Evolutionary conservation across 2,329 filamentous ascomycete species (phyloP), one percentile per base, ranked within the genome.

Genomic region (Colletotrichum sp.): DNA sequence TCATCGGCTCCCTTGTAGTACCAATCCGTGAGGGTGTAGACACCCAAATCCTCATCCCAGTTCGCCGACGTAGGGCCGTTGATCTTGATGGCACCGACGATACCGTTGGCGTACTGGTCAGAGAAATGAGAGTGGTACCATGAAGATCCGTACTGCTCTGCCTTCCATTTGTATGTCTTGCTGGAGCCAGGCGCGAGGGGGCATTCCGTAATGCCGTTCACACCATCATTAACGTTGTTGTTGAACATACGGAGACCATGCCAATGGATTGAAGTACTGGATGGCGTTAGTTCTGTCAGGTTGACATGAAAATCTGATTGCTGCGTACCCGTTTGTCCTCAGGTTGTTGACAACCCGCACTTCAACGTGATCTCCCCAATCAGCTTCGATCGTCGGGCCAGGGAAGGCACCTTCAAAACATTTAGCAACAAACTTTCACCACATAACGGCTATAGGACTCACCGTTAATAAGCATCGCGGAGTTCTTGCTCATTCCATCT

Each of bases 331-430:
- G 77, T 86, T 86, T 36, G 80, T 83, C 16, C 86, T 87, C 3
- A 94, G 88, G n/a, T 90, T 87, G 82, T 95, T 95, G 83, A 90
- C 88, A 72, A 94, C 90, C 28, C 91, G 91, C 66, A 94, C 89
- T 64, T 93, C 83, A 39, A 90, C 83, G 8, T 77, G 82, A 76
- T 91, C 89, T 34, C 89, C 89, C 87, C 88, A 90, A 72, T 90
- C 82, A 16, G 86, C 89, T 16, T 85, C 82, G 39, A 93, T 89
- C 7, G 85, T 86, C 3, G 92, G 92, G 6, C 78, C 78, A 21
- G 78, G 78, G 32, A 79, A 79, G 26, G 74, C 64, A 10, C 77
- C 78, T 79, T 9, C 7, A 18, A 5, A 24, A 7, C 16, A 1
- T 32, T 48, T 10, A 75, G 65, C 3, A 24, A 39, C 5, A 2